Conservation (phyloP, 1,284 basidiomycete species). For the Amylostereum areolatum region DNA sequence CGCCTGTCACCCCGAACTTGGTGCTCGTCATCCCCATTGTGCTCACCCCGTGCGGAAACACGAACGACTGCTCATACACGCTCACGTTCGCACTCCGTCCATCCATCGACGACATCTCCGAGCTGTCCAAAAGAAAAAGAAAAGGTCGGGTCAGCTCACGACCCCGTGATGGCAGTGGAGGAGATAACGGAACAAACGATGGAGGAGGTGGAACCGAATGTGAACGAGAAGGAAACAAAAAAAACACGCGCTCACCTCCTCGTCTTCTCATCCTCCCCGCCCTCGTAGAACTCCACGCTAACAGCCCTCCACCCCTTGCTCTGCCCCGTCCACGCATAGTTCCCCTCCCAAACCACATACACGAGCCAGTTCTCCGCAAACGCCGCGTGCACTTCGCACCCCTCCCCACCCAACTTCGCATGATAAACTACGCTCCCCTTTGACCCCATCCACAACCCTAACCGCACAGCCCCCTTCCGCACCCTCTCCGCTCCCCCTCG, state of each 20-base stretch:
- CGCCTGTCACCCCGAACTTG: constrained; percentile 81
- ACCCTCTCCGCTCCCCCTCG: too few relatives aligned
- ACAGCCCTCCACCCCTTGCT: constrained; percentile 70
- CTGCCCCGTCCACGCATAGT: constrained; percentile 38
- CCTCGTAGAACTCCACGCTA: constrained; percentile 86
- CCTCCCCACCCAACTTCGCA: constrained; percentile 35
- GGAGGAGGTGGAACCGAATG: too few relatives aligned
- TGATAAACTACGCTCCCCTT: constrained; percentile 75
- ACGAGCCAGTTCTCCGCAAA: constrained; percentile 94
- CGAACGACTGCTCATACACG: constrained; percentile 67
- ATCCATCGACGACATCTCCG: constrained; percentile 68
- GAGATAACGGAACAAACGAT: constrained; percentile 6
- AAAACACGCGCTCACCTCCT: constrained; percentile 46
- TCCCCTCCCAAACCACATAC: constrained; percentile 73
- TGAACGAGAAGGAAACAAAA: constrained; percentile 4
- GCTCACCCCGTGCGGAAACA: constrained; percentile 64
- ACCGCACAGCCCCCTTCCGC: constrained; percentile 46
- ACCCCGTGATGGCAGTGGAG: too few relatives aligned
- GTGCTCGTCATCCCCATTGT: constrained; percentile 75
- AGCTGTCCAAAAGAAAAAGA: constrained; percentile 51
- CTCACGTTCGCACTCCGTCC: constrained; percentile 40
- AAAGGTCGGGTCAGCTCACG: too few relatives aligned
- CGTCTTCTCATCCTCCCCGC: constrained; percentile 59
- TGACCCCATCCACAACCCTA: constrained; percentile 74
- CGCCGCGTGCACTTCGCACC: constrained; percentile 61